Evolutionary conservation across 192 early-diverging fungal species (phyloP).

Genomic region (Rhizophagus clarus): DNA sequence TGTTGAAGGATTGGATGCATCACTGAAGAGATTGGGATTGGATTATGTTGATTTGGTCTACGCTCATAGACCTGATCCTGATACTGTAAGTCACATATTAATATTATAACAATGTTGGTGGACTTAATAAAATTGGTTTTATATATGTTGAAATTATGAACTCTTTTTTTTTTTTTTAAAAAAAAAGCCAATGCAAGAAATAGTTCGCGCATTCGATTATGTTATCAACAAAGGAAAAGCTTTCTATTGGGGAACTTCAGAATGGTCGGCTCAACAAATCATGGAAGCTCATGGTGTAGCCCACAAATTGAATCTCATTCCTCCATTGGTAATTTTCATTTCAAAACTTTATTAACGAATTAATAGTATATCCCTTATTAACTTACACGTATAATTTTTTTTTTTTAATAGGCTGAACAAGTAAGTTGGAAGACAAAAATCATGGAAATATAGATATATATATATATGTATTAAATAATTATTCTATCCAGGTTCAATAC

Average conservation of each 20-base stretch:
- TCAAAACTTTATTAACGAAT: no score
- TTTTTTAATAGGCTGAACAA: slow-evolving; percentile 24
- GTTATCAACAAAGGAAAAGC: slow-evolving; percentile 79
- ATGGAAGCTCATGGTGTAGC: slow-evolving; percentile 75
- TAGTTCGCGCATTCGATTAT: slow-evolving; percentile 82
- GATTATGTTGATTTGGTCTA: slow-evolving; percentile 79
- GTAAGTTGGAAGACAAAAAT: slow-evolving; percentile 20
- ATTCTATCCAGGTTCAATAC: slow-evolving; percentile 79
- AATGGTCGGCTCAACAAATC: slow-evolving; percentile 82
- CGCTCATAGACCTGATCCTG: slow-evolving; percentile 77
- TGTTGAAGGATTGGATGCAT: slow-evolving; percentile 75
- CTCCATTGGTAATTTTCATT: slow-evolving; percentile 59
- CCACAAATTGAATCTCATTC: slow-evolving; percentile 64
- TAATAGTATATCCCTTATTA: no score
- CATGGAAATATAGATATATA: background rate
- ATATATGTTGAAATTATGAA: no score
- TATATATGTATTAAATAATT: background rate
- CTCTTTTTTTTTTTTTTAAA: background rate
- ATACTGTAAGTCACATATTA: slow-evolving; percentile 54
- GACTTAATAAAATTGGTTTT: no score
- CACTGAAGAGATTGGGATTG: slow-evolving; percentile 68
- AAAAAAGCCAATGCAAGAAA: slow-evolving; percentile 76
- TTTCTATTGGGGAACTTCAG: slow-evolving; percentile 84
- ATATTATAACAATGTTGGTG: no score
- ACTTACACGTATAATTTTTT: no score